These are phyloP conservation scores for Dactylis glomerata DNA, from an alignment of 176 grass and related monocot species.

Conservation along the genomic window DNA sequence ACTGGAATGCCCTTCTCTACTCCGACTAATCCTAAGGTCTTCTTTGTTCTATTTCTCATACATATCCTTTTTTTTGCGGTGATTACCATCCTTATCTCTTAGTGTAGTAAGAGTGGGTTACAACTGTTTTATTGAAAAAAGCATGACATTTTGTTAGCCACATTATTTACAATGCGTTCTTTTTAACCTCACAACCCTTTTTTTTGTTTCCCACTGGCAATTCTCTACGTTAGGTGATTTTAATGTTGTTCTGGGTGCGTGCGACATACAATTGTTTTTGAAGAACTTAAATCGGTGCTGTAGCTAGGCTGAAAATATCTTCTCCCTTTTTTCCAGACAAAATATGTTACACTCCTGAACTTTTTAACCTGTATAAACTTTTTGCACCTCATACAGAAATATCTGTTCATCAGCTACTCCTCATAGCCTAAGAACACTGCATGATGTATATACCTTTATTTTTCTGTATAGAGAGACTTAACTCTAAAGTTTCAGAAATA, in stretches of 20 bases:
- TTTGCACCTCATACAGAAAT: background rate
- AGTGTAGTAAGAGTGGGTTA: conserved; percentile 10
- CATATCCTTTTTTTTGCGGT: background rate
- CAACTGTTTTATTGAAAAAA: background rate
- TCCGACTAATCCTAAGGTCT: conserved; percentile 85
- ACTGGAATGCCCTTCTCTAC: conserved; percentile 93
- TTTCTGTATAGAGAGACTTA: background rate
- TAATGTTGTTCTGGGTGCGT: background rate
- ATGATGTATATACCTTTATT: background rate
- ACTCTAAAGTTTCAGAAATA: background rate
- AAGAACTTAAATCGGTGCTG: conserved; percentile 8
- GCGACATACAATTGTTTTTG: background rate
- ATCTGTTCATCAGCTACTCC: background rate
- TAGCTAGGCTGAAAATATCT: conserved; percentile 7
- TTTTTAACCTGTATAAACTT: background rate
- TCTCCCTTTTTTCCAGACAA: background rate
- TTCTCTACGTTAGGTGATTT: conserved; percentile 2
- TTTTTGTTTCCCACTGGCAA: background rate
- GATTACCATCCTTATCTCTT: background rate
- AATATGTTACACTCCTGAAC: background rate
- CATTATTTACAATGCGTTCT: background rate
- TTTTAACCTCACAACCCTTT: background rate
- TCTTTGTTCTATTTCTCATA: conserved; percentile 13
- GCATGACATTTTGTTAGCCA: conserved; percentile 13
- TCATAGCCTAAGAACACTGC: background rate